A percentile compares a stretch with the other conserved stretches of the same genome.
Conservation (phyloP, 2,329 filamentous ascomycete genomes). For the Fonsecaea monophora region DNA sequence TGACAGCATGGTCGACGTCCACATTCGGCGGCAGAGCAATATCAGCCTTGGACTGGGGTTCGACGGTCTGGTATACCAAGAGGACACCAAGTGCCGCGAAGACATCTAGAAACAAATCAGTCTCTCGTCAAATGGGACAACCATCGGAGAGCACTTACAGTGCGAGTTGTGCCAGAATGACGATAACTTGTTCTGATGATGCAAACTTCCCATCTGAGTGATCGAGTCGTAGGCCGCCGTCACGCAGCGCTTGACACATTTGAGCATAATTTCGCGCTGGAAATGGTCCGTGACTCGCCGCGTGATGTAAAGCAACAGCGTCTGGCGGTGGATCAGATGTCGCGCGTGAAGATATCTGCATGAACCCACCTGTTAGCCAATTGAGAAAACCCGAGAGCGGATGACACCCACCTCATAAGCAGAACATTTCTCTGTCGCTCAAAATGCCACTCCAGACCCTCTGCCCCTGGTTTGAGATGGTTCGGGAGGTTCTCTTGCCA, state of each 20-base stretch:
- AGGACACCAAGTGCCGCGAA: constrained; percentile 14
- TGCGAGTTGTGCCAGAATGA: constrained; percentile 18
- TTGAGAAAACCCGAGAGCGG: background rate
- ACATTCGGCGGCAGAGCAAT: constrained; percentile 7
- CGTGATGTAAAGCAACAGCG: constrained; percentile 12
- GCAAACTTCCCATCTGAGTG: constrained; percentile 13
- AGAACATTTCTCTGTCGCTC: constrained; percentile 15
- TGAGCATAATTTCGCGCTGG: constrained; percentile 15
- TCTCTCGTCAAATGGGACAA: background rate
- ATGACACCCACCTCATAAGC: constrained; percentile 6
- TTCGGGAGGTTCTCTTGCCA: constrained; percentile 9
- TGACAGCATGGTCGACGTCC: constrained; percentile 12
- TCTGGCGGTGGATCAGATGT: constrained; percentile 13
- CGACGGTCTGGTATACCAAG: constrained; percentile 9
- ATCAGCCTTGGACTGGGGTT: constrained; percentile 5
- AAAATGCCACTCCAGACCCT: constrained; percentile 11
- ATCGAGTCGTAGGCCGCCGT: constrained; percentile 15
- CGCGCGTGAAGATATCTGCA: constrained; percentile 13
- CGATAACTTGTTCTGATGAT: constrained; percentile 13
- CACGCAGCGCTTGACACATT: constrained; percentile 14
- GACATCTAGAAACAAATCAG: constrained; percentile 8
- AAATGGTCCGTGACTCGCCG: constrained; percentile 9
- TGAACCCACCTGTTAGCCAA: background rate
- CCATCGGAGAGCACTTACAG: constrained; percentile 1
- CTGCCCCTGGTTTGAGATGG: constrained; percentile 12